Conservation (phyloP, 441 rosid genomes). For the Corymbia calophylla region DNA sequence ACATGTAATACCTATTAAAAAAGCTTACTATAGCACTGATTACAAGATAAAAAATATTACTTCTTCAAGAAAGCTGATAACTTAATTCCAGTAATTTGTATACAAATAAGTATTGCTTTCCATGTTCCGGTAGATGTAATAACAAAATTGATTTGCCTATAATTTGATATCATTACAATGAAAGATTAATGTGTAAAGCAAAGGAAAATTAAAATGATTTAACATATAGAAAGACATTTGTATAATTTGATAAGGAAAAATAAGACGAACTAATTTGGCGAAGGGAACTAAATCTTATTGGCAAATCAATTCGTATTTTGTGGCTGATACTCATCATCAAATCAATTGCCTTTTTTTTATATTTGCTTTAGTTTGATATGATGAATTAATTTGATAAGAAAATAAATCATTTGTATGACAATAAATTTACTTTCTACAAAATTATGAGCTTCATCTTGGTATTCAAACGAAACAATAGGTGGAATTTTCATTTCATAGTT, state of each 20-base stretch:
- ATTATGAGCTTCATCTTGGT: not conserved
- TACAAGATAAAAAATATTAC: not conserved
- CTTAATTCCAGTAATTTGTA: not conserved
- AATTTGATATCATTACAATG: not conserved
- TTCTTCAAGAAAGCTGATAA: not conserved
- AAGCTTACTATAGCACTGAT: not conserved
- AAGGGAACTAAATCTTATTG: not conserved
- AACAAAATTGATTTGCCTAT: not conserved
- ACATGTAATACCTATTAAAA: accelerated
- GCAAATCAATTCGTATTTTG: not conserved
- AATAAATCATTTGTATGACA: not conserved
- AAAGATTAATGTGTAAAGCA: not conserved
- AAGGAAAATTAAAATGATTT: not conserved
- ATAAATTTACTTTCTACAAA: not conserved
- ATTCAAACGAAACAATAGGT: not conserved
- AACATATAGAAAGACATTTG: not conserved
- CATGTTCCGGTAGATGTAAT: not conserved
- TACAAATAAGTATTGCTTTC: not conserved
- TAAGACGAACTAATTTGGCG: not conserved
- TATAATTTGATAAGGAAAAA: not conserved
- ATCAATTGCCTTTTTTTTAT: not conserved
- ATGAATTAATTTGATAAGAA: not conserved
- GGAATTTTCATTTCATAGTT: not conserved
- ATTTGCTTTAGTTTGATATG: not conserved
- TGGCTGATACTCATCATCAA: not conserved